Base-by-base conservation (phyloP, 2,329 filamentous ascomycete species). In the Colletotrichum sp. region DNA sequence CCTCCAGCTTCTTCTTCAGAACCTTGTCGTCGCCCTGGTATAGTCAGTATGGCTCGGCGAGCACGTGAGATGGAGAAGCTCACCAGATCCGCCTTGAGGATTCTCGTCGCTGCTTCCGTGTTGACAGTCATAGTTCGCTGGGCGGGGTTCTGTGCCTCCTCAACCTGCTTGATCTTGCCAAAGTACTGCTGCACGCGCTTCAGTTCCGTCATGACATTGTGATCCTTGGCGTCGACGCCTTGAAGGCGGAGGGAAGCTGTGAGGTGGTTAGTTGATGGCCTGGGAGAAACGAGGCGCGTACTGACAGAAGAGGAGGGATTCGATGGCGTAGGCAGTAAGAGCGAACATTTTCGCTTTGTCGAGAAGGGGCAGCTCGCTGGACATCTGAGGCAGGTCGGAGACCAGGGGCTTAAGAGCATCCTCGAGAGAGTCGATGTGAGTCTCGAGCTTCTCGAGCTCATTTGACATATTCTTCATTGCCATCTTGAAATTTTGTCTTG, bases 301-400 rank as follows among this genome's bases (percentile, higher is more conserved):
- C 91, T 78, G 85, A 96, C 94, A 94, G 85, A 98, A 99, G 9
- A 99, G 87, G 12, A 98, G 87, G 1, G 96, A 98, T 82, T 99
- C 96, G 78, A 99, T 93, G 0, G 96, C 91, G 84, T 99, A 99
- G 21, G 95, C 94, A 67, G 93, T 90, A 24, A 98, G 89, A n/a
- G 97, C 93, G 82, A 98, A 95, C 75, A 98, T 92, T 86, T 99
- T 98, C 9, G 97, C 96, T 86, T 95, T 96, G 87, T 99, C 96
- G 76, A 99, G 90, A n/a, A 99, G 89, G 3, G 96, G 96, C 32
- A 99, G 89, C 82, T 95, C 95, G 71, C 92, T 93, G 7, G 95
- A 92, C 72, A 92, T 91, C 55, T 93, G 91, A 67, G 92, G 88
- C 58, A 98, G 86, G 66, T 89, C 89, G 43, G 89, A 87, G 30